Evolutionary conservation across 352 stramenopile species (phyloP), one percentile per base, ranked within the genome.

Genomic region (Phytophthora agathidicida): DNA sequence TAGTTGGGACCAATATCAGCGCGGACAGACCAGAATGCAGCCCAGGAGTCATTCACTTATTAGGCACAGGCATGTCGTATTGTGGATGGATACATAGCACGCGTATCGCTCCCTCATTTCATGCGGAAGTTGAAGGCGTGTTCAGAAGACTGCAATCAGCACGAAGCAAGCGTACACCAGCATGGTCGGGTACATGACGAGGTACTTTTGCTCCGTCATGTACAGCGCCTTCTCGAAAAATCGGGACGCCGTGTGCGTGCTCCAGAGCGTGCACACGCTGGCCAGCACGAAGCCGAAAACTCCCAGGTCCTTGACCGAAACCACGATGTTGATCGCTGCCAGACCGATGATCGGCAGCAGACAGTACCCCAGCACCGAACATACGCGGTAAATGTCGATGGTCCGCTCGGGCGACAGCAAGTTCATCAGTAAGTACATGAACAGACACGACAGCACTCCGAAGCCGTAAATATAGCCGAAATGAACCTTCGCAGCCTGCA

Each of bases 381-480:
- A 95, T 19, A 98, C 94, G 22, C 83, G 92, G 74, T 96, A 98
- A 48, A 98, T 87, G 57, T 93, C 91, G 55, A 99, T 96, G 7
- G 80, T 86, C 20, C 80, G 78, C 28, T 91, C 71, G 1, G 82
- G 77, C 19, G 87, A 93, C 50, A 99, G 84, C 19, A 99, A 71
- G 78, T 99, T 99, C 60, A 99, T 85, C 27, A 99, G 81, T 28
- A 98, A 50, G 43, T 97, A 98, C 83, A 99, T 96, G 58, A 92
- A 91, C 16, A 98, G 43, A 68, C 94, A 99, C 38, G 96, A 98
- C 55, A 98, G 90, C n/a, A 99, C 68, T 22, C 96, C 95, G 72
- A 99, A 99, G 37, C 96, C 96, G 75, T 99, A 99, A 56, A 99
- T 98, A 74, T 99, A 99, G 28, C 97, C 96, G 68, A 99, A 99